A percentile compares a stretch with the other conserved stretches of the same genome.
Evolutionary conservation across 2,329 filamentous ascomycete genomes (phyloP).

Genomic region (Salinomyces thailandicus): DNA sequence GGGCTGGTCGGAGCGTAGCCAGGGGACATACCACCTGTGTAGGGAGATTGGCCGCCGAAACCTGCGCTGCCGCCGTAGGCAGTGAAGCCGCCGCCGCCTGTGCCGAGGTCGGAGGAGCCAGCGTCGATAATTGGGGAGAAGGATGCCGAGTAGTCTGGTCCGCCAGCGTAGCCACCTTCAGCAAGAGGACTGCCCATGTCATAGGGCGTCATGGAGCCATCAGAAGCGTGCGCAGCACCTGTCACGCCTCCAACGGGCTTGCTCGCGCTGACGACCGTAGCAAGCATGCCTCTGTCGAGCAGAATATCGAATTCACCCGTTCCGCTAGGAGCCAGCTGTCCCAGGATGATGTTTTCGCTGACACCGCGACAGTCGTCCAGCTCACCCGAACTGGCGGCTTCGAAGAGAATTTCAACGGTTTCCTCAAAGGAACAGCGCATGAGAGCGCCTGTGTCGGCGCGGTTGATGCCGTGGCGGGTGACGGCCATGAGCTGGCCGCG

Average conservation of each 20-base stretch:
- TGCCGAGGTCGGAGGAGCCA: conserved; percentile 47
- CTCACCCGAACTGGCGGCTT: conserved; percentile 88
- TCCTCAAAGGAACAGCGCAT: conserved; percentile 99
- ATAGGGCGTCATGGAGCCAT: conserved; percentile 86
- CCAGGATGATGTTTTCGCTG: conserved; percentile 97
- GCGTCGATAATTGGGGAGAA: conserved; percentile 66
- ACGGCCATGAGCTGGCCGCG: conserved; percentile 90
- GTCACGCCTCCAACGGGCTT: conserved; percentile 55
- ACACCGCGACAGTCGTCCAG: conserved; percentile 96
- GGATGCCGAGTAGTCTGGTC: conserved; percentile 49
- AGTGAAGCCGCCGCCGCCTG: conserved; percentile 45
- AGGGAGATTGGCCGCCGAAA: conserved; percentile 54
- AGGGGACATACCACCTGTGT: conserved; percentile 43
- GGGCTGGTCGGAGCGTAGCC: conserved; percentile 32
- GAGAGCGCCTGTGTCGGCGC: conserved; percentile 90
- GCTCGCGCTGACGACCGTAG: conserved; percentile 74
- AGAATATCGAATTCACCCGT: conserved; percentile 93
- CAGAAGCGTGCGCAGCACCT: conserved; percentile 56
- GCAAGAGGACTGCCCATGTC: conserved; percentile 58
- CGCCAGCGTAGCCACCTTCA: conserved; percentile 50
- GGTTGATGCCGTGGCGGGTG: conserved; percentile 96
- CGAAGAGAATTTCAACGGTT: conserved; percentile 93
- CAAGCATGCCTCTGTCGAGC: conserved; percentile 88
- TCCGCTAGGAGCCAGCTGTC: conserved; percentile 92
- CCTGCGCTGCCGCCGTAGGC: conserved; percentile 57